Conservation (phyloP, 805 yeast genomes). For the Saccharomycopsis malanga region DNA sequence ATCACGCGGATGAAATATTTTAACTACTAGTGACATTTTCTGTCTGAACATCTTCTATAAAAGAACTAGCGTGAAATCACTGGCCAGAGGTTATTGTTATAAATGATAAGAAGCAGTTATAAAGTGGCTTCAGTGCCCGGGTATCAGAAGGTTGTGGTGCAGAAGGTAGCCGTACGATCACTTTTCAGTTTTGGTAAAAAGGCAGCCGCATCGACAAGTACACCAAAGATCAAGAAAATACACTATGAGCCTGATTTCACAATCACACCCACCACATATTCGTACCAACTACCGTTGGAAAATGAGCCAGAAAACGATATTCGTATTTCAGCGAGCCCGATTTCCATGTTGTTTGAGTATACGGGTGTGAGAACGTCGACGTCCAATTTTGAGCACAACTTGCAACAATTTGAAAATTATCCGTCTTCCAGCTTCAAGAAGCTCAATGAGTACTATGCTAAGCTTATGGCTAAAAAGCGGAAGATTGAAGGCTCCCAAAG, state of each 20-base stretch:
- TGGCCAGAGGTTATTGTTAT: no score
- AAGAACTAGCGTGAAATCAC: no score
- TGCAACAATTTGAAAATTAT: conserved; percentile 34
- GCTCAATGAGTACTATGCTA: conserved; percentile 26
- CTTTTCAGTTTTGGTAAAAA: background rate
- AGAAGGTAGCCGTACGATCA: background rate
- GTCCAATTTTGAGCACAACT: conserved; percentile 25
- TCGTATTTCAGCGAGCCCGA: conserved; percentile 18
- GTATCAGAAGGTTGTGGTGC: background rate
- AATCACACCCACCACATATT: conserved; percentile 23
- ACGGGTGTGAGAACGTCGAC: conserved; percentile 34
- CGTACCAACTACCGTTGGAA: conserved; percentile 19
- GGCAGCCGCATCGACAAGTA: background rate
- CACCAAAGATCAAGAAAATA: background rate
- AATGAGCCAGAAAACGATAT: conserved; percentile 18
- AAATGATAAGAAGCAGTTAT: background rate
- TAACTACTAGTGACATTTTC: no score
- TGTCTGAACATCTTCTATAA: no score
- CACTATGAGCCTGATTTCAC: conserved; percentile 22
- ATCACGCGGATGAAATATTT: no score
- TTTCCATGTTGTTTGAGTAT: conserved; percentile 24
- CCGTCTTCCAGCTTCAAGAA: conserved; percentile 36
- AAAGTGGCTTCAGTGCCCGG: background rate
- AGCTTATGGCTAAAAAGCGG: background rate
- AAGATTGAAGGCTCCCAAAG: background rate